Percentiles rank a stretch among this genome's conserved stretches.
Evolutionary conservation across 1,284 basidiomycete species (phyloP).

Genomic region (Cryptococcus sp.): DNA sequence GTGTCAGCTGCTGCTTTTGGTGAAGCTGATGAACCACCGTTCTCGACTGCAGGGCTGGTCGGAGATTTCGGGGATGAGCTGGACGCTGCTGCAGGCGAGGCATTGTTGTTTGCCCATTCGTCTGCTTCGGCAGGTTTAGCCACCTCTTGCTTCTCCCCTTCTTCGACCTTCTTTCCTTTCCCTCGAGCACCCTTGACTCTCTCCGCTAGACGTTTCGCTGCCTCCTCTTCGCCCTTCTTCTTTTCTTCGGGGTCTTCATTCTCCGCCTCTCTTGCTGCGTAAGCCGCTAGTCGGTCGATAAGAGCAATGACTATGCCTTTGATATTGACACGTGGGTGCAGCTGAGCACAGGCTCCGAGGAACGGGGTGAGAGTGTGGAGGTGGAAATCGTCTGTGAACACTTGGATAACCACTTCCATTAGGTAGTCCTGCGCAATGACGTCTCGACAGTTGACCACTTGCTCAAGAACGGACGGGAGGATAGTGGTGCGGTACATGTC

Average conservation of each 20-base stretch:
- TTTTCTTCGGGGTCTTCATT: conserved; percentile 90
- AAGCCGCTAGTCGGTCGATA: conserved; percentile 90
- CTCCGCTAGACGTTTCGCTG: conserved; percentile 78
- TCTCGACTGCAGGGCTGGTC: conserved; percentile 15
- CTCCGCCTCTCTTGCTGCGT: conserved; percentile 90
- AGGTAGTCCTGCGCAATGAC: conserved; percentile 96
- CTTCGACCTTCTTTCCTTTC: conserved; percentile 54
- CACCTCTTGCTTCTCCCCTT: conserved; percentile 25
- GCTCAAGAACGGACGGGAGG: conserved; percentile 85
- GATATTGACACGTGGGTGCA: conserved; percentile 95
- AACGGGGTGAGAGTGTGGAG: conserved; percentile 88
- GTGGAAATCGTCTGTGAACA: conserved; percentile 96
- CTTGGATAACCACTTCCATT: conserved; percentile 98
- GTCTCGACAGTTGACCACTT: conserved; percentile 94
- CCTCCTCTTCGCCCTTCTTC: conserved; percentile 84
- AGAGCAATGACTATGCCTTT: conserved; percentile 94
- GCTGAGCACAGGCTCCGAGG: conserved; percentile 86
- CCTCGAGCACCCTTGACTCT: conserved; percentile 63
- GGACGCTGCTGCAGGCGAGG: conserved; percentile 8
- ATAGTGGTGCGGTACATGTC: conserved; percentile 82
- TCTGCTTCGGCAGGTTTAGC: conserved; percentile 43
- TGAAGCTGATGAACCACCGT: conserved; percentile 10
- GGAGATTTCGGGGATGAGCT: conserved; percentile 19
- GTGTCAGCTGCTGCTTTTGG: conserved; percentile 17
- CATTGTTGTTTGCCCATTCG: conserved; percentile 28